Base-by-base conservation (phyloP, 148 eudicot genomes). In the Arctostaphylos glauca region DNA sequence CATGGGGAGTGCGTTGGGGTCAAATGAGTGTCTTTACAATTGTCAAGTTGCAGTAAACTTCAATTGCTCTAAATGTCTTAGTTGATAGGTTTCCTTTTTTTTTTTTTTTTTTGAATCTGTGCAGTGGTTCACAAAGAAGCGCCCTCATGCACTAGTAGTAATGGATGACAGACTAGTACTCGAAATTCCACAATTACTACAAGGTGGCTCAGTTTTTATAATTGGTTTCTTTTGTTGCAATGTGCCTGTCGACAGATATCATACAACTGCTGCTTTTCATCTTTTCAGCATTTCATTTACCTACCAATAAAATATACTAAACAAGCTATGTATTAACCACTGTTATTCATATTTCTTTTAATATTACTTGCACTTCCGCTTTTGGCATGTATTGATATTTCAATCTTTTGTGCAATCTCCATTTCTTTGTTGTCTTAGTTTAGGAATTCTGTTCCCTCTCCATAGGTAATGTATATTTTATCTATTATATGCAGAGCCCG, bases 91-190 rank as follows among this genome's bases (percentile, higher is more conserved):
- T n/a, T n/a, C n/a, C n/a, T n/a, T n/a, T 75, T 50, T 77, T 73
- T 55, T 6, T 67, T 5, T 66, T 12, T 9, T n/a, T n/a, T n/a
- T 91, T 58, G 47, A 75, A 83, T 71, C 47, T 82, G n/a, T 85
- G 84, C 95, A 96, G 99, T 96, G 99, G 99, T 94, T 96, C 91
- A 92, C 98, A 62, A 84, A 94, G 97, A 96, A 96, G 88, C 92
- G 99, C 84, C 94, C 94, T 76, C 99, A 96, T 85, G 99, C 99
- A 31, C 4, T 94, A 74, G 84, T 91, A 54, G 83, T 85, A 43
- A 87, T 90, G 86, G 95, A 98, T 78, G 99, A 96, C 79, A 92
- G 77, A 86, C 95, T 96, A 94, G 91, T 94, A 96, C 80, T 58
- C 90, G 31, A 93, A 92, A 88, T 96, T 96, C 84, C 89, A 86